Conservation (phyloP, 2,329 filamentous ascomycete genomes). For the Calycina herbarum region DNA sequence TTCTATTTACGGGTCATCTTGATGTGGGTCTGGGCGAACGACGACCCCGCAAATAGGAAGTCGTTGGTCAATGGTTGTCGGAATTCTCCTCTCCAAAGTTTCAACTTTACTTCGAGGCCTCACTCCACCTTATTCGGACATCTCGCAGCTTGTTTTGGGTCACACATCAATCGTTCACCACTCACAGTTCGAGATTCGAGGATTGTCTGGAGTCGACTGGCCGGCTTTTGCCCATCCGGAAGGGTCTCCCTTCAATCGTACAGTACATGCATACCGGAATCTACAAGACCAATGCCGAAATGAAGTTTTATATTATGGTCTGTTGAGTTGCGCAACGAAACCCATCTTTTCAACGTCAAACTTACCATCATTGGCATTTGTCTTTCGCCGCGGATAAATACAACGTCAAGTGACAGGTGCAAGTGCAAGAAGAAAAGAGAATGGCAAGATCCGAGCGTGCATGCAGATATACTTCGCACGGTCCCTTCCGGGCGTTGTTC, state of each 20-base stretch:
- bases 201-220: no score
- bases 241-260: no score
- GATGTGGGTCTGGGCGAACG: background rate
- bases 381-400: background rate
- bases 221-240: no score
- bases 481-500: background rate
- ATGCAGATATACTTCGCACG: conserved; percentile 9
- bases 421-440: background rate
- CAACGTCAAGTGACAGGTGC: background rate
- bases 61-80: background rate
- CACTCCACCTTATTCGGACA: no score
- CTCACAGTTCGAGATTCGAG: no score
- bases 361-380: background rate
- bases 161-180: no score
- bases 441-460: conserved; percentile 12
- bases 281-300: background rate
- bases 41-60: background rate
- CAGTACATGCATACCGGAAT: no score
- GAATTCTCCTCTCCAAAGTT: conserved; percentile 8
- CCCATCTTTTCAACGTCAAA: background rate
- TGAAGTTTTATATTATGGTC: background rate
- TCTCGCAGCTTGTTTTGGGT: no score
- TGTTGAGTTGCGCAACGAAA: background rate
- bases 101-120: no score
- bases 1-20: no score